Conservation (phyloP, 2,329 filamentous ascomycete genomes). For the Fusarium sp. region DNA sequence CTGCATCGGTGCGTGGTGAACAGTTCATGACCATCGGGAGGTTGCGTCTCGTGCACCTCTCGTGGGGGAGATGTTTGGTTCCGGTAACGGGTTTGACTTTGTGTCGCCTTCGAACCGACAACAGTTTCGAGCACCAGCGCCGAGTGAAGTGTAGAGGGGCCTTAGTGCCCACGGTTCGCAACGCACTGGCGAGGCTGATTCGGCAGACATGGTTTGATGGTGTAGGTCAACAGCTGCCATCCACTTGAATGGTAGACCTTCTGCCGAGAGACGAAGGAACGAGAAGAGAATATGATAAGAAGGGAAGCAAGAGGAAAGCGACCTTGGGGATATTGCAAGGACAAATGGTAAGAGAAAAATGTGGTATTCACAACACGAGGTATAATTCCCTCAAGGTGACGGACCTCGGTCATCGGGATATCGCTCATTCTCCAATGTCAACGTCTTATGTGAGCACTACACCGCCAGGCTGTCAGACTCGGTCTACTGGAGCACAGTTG, state of each 20-base stretch:
- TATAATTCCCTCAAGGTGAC: not conserved
- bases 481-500: not conserved
- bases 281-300: not conserved
- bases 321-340: not conserved
- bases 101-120: not conserved
- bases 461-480: not conserved
- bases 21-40: not conserved
- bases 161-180: not conserved
- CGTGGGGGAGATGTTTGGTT: not conserved
- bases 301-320: not conserved
- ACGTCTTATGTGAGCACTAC: not conserved
- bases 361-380: not conserved
- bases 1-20: not conserved
- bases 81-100: not conserved
- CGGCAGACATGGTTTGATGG: not conserved
- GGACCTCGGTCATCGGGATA: not conserved
- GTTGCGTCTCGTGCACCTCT: not conserved
- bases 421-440: not conserved
- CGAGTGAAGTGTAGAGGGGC: not conserved
- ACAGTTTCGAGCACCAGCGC: not conserved
- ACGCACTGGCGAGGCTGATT: not conserved
- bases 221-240: not conserved
- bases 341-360: not conserved
- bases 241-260: not conserved
- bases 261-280: not conserved